These are phyloP conservation scores for Musa itinerans DNA, from an alignment of 176 grass and related monocot genomes.

Conservation along the genomic window DNA sequence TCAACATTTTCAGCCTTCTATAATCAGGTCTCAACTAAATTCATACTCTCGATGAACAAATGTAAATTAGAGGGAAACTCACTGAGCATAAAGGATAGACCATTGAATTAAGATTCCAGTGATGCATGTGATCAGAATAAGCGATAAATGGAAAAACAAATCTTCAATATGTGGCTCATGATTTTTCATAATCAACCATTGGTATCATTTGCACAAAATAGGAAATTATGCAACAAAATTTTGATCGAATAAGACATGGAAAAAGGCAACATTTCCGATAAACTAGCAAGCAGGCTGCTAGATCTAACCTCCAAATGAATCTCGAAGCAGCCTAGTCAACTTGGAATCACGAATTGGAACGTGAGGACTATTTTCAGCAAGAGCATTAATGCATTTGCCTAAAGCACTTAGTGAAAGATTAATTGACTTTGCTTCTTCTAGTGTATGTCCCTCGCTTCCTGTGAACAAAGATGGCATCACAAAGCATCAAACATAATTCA, in stretches of 20 bases:
- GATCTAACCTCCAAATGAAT: constrained; percentile 97
- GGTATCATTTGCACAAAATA: background rate
- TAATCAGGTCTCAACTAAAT: background rate
- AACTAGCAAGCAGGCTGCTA: background rate
- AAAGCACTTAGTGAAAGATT: constrained; percentile 90
- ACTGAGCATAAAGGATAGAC: background rate
- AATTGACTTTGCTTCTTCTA: constrained; percentile 99
- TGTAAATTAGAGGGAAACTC: background rate
- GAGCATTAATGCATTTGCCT: constrained; percentile 98
- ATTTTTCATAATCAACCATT: background rate
- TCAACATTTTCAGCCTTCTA: background rate
- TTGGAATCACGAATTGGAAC: constrained; percentile 98
- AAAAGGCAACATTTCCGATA: background rate
- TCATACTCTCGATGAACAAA: background rate
- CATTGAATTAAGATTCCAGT: background rate
- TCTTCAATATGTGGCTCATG: background rate
- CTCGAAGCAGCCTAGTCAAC: constrained; percentile 97
- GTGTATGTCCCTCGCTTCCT: constrained; percentile 98
- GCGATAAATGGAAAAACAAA: background rate
- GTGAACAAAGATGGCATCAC: constrained; percentile 7
- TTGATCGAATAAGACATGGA: background rate
- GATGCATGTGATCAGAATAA: background rate
- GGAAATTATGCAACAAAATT: background rate
- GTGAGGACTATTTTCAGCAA: constrained; percentile 92
- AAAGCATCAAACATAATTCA: background rate